These are phyloP conservation scores for Cicer chorassanicum DNA, from an alignment of 306 rosid species.

Conservation along the genomic window DNA sequence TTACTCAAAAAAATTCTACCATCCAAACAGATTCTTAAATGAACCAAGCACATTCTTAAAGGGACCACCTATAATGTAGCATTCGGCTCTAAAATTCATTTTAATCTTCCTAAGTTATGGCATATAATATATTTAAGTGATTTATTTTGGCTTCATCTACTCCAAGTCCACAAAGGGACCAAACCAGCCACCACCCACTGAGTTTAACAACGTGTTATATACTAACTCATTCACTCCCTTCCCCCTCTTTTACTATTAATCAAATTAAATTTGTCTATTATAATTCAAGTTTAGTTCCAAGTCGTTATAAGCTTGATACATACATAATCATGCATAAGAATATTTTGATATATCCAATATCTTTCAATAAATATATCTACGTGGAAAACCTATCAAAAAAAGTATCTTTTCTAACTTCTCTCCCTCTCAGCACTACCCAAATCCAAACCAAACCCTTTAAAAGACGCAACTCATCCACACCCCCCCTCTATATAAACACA, in stretches of 20 bases:
- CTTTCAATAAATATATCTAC: constrained; percentile 44
- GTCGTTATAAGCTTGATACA: constrained; percentile 9
- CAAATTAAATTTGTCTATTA: not conserved
- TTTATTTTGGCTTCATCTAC: constrained; percentile 45
- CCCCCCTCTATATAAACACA: constrained; percentile 37
- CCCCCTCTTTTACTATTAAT: not conserved
- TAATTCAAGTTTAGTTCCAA: constrained; percentile 34
- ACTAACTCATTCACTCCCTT: constrained; percentile 44
- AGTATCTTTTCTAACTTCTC: not conserved
- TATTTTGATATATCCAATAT: not conserved
- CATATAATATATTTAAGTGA: constrained; percentile 37
- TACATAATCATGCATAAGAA: not conserved
- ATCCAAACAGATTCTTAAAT: too few species aligned
- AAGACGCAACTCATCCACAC: constrained; percentile 44
- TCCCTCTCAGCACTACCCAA: constrained; percentile 42
- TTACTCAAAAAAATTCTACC: too few species aligned
- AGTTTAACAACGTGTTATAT: constrained; percentile 55
- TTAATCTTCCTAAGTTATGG: constrained; percentile 37
- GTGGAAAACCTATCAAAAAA: constrained; percentile 70
- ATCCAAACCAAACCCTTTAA: constrained; percentile 42
- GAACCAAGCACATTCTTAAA: too few species aligned
- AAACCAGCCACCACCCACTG: constrained; percentile 37
- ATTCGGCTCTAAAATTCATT: too few species aligned
- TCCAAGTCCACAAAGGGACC: constrained; percentile 29
- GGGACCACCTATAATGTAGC: too few species aligned